Base-by-base conservation (phyloP, 2,329 filamentous ascomycete species). In the Fusarium sp. region DNA sequence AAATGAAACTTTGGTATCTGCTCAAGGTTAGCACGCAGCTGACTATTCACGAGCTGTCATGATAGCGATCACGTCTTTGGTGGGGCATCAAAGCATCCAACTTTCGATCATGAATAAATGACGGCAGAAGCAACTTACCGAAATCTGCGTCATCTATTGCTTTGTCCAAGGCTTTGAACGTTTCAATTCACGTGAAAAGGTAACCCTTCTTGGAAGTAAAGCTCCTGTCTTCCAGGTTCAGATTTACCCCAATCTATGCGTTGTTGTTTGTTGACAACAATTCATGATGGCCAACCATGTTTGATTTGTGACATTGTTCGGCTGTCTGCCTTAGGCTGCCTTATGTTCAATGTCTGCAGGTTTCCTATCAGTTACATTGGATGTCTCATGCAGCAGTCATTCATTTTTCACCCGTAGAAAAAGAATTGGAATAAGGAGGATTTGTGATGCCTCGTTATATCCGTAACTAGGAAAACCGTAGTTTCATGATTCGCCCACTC, bases 41-140 rank as follows among this genome's bases (percentile, higher is more conserved):
- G 33, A 54, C 20, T 36, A 18, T 54, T 39, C 29, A 52, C 42
- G 35, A 62, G 70, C 59, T 59, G 62, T 71, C 56, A 71, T 68
- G 71, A 71, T 49, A 70, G 36, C 64, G 59, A 71, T 54, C 47
- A 36, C 22, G 36, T 54, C 39, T 44, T 59, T 65, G 59, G 73
- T 63, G 72, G 70, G 67, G 74, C 64, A 59, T 55, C 18, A 65
- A 65, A 56, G 71, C 59, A 62, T 65, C 56, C 47, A 35, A 41
- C 41, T 46, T 56, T 71, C 18, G 31, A 53, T 57, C 47, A 47
- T 31, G 52, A 49, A 68, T 47, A 50, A 57, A 70, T 58, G 36
- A 58, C 25, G 25, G 45, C 38, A 62, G 50, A 49, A 45, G 42
- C 38, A 47, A 49, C 42, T 44, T 25, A 47, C 25, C 31, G 18